Evolutionary conservation across 495 filamentous ascomycete species (phyloP).

Genomic region (Lineolata rhizophorae): DNA sequence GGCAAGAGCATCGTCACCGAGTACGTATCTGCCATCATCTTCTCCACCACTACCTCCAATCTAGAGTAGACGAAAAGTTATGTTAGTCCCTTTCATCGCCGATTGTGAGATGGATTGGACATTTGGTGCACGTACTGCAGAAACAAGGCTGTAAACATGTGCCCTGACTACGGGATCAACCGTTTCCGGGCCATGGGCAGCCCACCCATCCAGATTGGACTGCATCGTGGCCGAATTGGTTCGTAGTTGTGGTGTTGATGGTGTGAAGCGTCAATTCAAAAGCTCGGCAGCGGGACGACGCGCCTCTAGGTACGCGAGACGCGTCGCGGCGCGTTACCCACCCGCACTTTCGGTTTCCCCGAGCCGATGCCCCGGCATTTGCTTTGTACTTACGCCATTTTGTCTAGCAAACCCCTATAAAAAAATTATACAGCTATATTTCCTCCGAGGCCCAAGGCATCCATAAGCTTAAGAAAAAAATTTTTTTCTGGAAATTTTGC

Average conservation of each 20-base stretch:
- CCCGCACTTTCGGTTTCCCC: not conserved
- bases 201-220: no score
- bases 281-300: slow-evolving; percentile 4
- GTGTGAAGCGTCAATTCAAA: no score
- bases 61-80: slow-evolving; percentile 21
- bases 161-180: slow-evolving; percentile 79
- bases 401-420: no score
- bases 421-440: no score
- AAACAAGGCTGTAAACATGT: slow-evolving; percentile 76
- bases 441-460: no score
- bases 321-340: not conserved
- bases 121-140: slow-evolving; percentile 45
- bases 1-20: slow-evolving; percentile 84
- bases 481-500: no score
- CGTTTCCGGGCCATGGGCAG: no score
- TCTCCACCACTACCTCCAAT: slow-evolving; percentile 71
- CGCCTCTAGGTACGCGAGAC: not conserved
- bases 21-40: slow-evolving; percentile 60
- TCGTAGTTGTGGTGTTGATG: slow-evolving; percentile 1
- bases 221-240: slow-evolving; percentile 1
- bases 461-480: no score
- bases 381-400: no score
- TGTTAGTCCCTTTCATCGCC: no score
- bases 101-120: slow-evolving; percentile 1
- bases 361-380: not conserved